phyloP scores from a whole-genome alignment of 2,329 filamentous ascomycete genomes.

The Alternaria arbusti region DNA sequence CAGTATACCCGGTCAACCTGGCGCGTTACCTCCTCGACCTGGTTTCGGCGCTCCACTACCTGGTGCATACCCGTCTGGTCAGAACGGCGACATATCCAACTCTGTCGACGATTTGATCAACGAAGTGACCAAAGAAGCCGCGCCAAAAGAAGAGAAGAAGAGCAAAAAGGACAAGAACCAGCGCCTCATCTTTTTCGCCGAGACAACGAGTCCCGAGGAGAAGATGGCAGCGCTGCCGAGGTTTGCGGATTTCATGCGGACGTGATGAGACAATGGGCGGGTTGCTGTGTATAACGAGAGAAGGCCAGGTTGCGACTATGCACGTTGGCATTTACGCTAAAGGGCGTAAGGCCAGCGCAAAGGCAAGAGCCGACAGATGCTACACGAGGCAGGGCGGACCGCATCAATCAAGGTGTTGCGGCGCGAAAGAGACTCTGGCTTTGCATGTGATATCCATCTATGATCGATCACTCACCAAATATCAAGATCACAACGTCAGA shows the following conservation, averaged over 20 bases:
- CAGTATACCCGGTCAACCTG: constrained; percentile 41
- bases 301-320: neutral
- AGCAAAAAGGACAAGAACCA: constrained; percentile 67
- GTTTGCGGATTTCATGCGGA: constrained; percentile 62
- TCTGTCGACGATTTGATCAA: constrained; percentile 61
- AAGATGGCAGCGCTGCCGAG: constrained; percentile 80
- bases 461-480: neutral
- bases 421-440: neutral
- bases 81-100: constrained; percentile 39
- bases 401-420: neutral
- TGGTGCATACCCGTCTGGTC: constrained; percentile 19
- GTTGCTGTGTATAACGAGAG: neutral
- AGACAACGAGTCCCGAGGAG: constrained; percentile 83
- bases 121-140: constrained; percentile 54
- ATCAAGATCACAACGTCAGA: neutral
- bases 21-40: constrained; percentile 47
- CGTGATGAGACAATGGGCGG: constrained; percentile 13
- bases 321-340: neutral
- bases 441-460: neutral
- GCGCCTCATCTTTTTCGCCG: constrained; percentile 81
- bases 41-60: constrained; percentile 39
- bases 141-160: constrained; percentile 54
- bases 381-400: neutral
- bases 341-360: neutral
- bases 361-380: neutral